A percentile compares a stretch with the other conserved stretches of the same genome.
phyloP scores from a whole-genome alignment of 257 asterid genomes.

The Solanum chilense region DNA sequence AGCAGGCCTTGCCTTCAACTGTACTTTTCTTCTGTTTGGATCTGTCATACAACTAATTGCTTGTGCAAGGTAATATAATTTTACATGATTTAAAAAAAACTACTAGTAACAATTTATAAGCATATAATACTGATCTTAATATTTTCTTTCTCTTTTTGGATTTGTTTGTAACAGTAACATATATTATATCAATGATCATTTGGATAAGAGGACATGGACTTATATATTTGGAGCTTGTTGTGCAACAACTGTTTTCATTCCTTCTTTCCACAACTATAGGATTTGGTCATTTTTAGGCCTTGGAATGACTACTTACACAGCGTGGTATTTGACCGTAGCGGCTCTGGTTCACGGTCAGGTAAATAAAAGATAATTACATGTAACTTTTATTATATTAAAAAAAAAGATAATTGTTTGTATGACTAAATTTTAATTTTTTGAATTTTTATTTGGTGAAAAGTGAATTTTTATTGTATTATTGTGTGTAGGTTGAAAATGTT shows the following conservation, averaged over 20 bases:
- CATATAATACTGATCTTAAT: too few relatives aligned
- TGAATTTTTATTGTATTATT: not conserved
- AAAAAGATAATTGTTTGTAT: not conserved
- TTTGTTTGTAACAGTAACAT: conserved; percentile 47
- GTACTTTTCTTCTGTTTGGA: conserved; percentile 94
- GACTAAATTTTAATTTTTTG: not conserved
- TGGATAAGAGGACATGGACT: conserved; percentile 99
- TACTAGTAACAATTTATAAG: too few relatives aligned
- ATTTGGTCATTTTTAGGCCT: conserved; percentile 96
- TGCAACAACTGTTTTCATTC: conserved; percentile 93
- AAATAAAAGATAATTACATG: not conserved
- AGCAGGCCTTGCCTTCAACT: conserved; percentile 81
- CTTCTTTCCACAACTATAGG: conserved; percentile 94
- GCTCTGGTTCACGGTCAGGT: conserved; percentile 89
- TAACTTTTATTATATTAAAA: not conserved
- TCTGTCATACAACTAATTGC: conserved; percentile 95
- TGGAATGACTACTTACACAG: conserved; percentile 96
- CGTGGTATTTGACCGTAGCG: conserved; percentile 82
- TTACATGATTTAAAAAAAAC: too few relatives aligned
- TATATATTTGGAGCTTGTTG: conserved; percentile 98
- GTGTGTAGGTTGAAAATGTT: conserved; percentile 59
- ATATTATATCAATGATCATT: conserved; percentile 75
- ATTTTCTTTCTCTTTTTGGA: not conserved
- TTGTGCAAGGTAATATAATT: conserved; percentile 82
- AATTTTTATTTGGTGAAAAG: not conserved